A percentile compares a stretch with the other conserved stretches of the same genome.
Conservation (phyloP, 495 filamentous ascomycete genomes). For the Sphaerosporella brunnea region DNA sequence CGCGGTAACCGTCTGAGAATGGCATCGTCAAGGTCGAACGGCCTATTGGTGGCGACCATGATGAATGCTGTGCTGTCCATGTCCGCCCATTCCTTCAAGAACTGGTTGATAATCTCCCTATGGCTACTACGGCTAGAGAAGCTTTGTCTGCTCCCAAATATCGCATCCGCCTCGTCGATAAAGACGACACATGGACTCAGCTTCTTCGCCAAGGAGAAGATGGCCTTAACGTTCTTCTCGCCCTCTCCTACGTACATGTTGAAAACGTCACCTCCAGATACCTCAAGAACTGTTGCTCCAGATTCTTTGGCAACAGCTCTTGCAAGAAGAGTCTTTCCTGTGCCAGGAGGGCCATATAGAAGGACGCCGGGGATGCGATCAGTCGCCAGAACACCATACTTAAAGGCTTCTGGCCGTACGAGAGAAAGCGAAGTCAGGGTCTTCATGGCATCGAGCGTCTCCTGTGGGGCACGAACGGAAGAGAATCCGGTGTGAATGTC, state of each 20-base stretch:
- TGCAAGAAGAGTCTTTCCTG: constrained; percentile 85
- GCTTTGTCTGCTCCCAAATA: constrained; percentile 56
- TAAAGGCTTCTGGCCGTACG: constrained; percentile 80
- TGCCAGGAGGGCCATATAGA: constrained; percentile 87
- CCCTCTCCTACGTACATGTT: constrained; percentile 94
- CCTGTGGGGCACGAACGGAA: constrained; percentile 61
- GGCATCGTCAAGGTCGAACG: constrained; percentile 90
- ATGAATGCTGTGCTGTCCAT: constrained; percentile 81
- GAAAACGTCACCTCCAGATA: constrained; percentile 52
- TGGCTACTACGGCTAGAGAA: constrained; percentile 44
- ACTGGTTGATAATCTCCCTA: constrained; percentile 92
- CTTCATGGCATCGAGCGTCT: constrained; percentile 76
- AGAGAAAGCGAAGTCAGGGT: constrained; percentile 79
- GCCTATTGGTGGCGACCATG: constrained; percentile 96
- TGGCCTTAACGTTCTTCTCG: constrained; percentile 89
- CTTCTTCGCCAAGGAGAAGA: constrained; percentile 82
- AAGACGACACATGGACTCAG: constrained; percentile 88
- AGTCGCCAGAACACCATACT: constrained; percentile 80
- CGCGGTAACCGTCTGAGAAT: constrained; percentile 72
- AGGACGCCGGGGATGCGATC: constrained; percentile 81
- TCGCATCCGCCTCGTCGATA: constrained; percentile 89
- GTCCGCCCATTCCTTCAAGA: constrained; percentile 94
- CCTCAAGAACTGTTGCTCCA: constrained; percentile 56
- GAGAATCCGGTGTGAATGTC: constrained; percentile 72
- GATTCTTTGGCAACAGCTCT: constrained; percentile 93